Evolutionary conservation across 306 rosid genomes (phyloP).

Genomic region (Sicyos baderoa): DNA sequence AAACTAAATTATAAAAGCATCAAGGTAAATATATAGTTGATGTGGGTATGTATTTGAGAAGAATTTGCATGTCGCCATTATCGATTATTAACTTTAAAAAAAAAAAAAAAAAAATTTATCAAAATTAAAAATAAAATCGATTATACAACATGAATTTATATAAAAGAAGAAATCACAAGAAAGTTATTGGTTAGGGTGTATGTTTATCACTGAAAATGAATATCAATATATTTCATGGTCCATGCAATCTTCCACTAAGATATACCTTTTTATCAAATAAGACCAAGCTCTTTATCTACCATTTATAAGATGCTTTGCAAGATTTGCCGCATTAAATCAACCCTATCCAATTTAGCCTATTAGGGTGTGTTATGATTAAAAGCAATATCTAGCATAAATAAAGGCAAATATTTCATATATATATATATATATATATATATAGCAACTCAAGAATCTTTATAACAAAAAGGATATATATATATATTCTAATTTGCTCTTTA

Average conservation of each 20-base stretch:
- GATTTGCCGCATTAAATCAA: conserved; percentile 1
- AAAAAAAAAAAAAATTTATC: too few species aligned
- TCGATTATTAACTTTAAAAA: too few species aligned
- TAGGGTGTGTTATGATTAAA: background rate
- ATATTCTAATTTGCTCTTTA: too few species aligned
- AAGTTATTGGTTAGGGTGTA: background rate
- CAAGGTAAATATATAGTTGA: background rate
- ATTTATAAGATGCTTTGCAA: background rate
- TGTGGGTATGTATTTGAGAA: background rate
- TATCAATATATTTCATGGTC: background rate
- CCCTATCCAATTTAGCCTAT: background rate
- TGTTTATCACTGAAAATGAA: conserved; percentile 3
- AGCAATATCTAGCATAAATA: background rate
- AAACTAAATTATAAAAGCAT: background rate
- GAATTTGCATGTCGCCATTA: too few species aligned
- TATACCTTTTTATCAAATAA: background rate
- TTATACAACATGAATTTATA: too few species aligned
- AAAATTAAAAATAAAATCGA: too few species aligned
- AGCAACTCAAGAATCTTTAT: background rate
- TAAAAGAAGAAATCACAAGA: background rate
- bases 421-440: too few species aligned
- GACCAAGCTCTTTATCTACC: conserved; percentile 13
- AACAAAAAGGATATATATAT: background rate
- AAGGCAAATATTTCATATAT: background rate
- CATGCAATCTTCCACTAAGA: conserved; percentile 13